These are phyloP conservation scores for Rhizopus stolonifer DNA, from an alignment of 371 early-diverging fungal species.

Conservation along the genomic window DNA sequence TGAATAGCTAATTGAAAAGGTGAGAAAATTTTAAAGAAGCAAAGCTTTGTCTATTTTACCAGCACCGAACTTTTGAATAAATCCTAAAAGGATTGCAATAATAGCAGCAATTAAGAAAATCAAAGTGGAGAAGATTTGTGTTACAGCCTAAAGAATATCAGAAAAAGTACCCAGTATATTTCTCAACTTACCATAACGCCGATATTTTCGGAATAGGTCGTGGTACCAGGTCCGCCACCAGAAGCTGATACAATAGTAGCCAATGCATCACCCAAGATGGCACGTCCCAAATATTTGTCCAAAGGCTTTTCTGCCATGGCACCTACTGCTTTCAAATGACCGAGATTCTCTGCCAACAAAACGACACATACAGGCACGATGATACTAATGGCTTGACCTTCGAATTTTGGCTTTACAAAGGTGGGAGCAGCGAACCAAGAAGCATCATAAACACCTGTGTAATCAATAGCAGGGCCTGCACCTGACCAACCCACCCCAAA, in stretches of 20 bases:
- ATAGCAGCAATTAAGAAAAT: conserved; percentile 55
- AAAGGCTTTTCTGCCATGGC: conserved; percentile 49
- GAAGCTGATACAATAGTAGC: conserved; percentile 54
- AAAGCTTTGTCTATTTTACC: conserved; percentile 3
- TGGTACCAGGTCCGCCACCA: conserved; percentile 53
- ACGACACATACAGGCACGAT: conserved; percentile 58
- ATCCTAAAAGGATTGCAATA: conserved; percentile 56
- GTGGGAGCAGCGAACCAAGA: conserved; percentile 42
- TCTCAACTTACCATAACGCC: conserved; percentile 42
- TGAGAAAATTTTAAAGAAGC: background rate
- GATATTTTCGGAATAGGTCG: conserved; percentile 62
- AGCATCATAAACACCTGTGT: conserved; percentile 37
- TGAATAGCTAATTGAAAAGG: conserved; percentile 29
- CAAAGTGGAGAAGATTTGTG: conserved; percentile 55
- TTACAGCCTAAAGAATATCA: conserved; percentile 31
- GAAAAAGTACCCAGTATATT: background rate
- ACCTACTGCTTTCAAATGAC: conserved; percentile 58
- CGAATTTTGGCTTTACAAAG: conserved; percentile 39
- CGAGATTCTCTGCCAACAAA: conserved; percentile 56
- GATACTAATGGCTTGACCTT: conserved; percentile 48
- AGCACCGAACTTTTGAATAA: conserved; percentile 62
- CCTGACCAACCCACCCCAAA: conserved; percentile 44
- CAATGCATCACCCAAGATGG: conserved; percentile 58
- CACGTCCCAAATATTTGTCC: conserved; percentile 52
- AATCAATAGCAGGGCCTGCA: conserved; percentile 47